Evolutionary conservation across 75 land plant genomes (phyloP).

Genomic region (Cunninghamia lanceolata): DNA sequence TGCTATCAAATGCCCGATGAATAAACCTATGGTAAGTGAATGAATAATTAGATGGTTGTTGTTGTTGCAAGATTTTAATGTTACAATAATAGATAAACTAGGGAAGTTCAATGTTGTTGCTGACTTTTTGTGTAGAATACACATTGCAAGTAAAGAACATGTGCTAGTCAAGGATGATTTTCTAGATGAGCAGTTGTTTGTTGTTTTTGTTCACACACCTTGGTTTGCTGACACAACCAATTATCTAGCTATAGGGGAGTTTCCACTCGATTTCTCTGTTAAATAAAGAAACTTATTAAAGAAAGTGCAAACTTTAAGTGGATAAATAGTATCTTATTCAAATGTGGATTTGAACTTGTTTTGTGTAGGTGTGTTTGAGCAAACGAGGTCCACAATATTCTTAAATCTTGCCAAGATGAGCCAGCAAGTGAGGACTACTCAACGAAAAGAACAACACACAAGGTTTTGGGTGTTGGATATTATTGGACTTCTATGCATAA

Average conservation of each 20-base stretch:
- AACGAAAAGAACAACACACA: neutral
- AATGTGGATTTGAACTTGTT: neutral
- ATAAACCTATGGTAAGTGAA: neutral
- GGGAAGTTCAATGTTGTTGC: too few relatives aligned
- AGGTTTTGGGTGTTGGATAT: neutral
- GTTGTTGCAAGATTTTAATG: neutral
- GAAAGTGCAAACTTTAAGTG: neutral
- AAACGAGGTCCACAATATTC: neutral
- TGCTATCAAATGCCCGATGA: neutral
- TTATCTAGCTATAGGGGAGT: neutral
- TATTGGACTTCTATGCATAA: neutral
- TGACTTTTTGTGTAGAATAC: too few relatives aligned
- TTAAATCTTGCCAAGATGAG: neutral
- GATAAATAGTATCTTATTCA: too few relatives aligned
- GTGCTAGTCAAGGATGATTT: neutral
- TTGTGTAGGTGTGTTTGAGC: neutral
- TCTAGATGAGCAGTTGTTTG: neutral
- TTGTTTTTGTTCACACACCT: neutral
- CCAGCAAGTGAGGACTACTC: neutral
- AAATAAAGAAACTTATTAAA: neutral
- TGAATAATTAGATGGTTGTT: neutral
- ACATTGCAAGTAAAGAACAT: too few relatives aligned
- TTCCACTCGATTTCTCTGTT: too few relatives aligned
- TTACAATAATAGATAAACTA: too few relatives aligned
- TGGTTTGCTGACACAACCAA: neutral